phyloP scores from a whole-genome alignment of 2,329 filamentous ascomycete species.

The Botrytis tulipae region DNA sequence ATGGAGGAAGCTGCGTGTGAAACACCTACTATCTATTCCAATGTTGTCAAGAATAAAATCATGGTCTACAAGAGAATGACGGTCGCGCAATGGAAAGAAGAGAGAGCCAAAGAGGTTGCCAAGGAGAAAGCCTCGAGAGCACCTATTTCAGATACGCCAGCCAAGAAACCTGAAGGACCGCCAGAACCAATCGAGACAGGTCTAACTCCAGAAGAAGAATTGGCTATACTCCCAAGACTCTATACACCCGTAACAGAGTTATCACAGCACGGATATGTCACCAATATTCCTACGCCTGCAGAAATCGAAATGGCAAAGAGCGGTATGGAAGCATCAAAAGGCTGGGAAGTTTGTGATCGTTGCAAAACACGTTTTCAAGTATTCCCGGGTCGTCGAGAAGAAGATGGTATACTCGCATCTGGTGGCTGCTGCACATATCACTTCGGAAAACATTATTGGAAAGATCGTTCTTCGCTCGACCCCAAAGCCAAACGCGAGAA shows the following conservation, averaged over 20 bases:
- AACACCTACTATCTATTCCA: constrained; percentile 71
- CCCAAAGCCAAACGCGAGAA: constrained; percentile 57
- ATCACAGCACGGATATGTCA: constrained; percentile 73
- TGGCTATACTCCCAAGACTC: constrained; percentile 60
- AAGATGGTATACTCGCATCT: constrained; percentile 72
- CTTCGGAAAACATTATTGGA: constrained; percentile 65
- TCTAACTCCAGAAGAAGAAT: constrained; percentile 65
- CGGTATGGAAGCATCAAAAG: constrained; percentile 64
- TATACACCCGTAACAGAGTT: constrained; percentile 63
- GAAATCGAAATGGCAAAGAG: constrained; percentile 65
- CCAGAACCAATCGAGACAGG: constrained; percentile 65
- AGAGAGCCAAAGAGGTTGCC: constrained; percentile 49
- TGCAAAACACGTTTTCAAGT: constrained; percentile 86
- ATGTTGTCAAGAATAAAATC: constrained; percentile 80
- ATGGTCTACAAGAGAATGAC: constrained; percentile 74
- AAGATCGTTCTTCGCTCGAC: constrained; percentile 50
- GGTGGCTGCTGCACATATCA: constrained; percentile 81
- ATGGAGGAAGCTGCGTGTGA: constrained; percentile 77
- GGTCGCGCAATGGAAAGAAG: constrained; percentile 67
- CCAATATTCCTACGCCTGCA: constrained; percentile 59
- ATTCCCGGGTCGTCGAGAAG: constrained; percentile 77
- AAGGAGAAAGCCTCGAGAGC: constrained; percentile 36
- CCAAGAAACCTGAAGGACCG: constrained; percentile 39
- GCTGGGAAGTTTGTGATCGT: constrained; percentile 86
- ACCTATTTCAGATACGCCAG: constrained; percentile 36